Conservation (phyloP, 2,329 filamentous ascomycete species). For the Harringtonia lauricola region DNA sequence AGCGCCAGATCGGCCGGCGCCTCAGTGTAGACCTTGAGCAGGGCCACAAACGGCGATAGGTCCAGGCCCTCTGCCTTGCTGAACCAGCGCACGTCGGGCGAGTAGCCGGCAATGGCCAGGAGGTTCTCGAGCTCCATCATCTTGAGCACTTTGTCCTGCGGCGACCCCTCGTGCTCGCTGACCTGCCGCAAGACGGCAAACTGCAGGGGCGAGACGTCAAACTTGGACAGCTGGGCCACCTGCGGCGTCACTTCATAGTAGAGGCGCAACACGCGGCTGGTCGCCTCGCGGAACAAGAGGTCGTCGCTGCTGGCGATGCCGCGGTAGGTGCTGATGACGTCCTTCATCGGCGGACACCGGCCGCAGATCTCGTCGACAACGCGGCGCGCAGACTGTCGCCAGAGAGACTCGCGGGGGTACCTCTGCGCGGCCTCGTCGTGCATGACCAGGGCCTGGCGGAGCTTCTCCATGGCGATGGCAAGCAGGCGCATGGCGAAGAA, state of each 20-base stretch:
- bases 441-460: slow-evolving; percentile 51
- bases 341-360: slow-evolving; percentile 71
- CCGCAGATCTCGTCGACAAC: slow-evolving; percentile 66
- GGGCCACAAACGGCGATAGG: slow-evolving; percentile 60
- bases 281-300: slow-evolving; percentile 63
- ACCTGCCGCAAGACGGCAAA: slow-evolving; percentile 55
- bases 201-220: slow-evolving; percentile 74
- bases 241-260: slow-evolving; percentile 79
- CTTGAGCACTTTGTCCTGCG: slow-evolving; percentile 40
- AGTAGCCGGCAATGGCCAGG: slow-evolving; percentile 68
- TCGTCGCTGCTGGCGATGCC: slow-evolving; percentile 48
- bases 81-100: slow-evolving; percentile 85
- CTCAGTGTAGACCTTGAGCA: slow-evolving; percentile 48
- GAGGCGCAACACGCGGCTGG: slow-evolving; percentile 67
- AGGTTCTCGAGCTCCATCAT: slow-evolving; percentile 72
- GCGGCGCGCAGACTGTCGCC: slow-evolving; percentile 57
- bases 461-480: slow-evolving; percentile 67
- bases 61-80: slow-evolving; percentile 55
- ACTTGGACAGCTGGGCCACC: slow-evolving; percentile 69
- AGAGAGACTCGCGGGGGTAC: slow-evolving; percentile 28
- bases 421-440: slow-evolving; percentile 33
- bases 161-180: slow-evolving; percentile 38
- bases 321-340: slow-evolving; percentile 65
- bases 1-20: slow-evolving; percentile 36
- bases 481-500: slow-evolving; percentile 78